phyloP scores from a whole-genome alignment of 495 filamentous ascomycete genomes.

The Penicillium cinerascens region DNA sequence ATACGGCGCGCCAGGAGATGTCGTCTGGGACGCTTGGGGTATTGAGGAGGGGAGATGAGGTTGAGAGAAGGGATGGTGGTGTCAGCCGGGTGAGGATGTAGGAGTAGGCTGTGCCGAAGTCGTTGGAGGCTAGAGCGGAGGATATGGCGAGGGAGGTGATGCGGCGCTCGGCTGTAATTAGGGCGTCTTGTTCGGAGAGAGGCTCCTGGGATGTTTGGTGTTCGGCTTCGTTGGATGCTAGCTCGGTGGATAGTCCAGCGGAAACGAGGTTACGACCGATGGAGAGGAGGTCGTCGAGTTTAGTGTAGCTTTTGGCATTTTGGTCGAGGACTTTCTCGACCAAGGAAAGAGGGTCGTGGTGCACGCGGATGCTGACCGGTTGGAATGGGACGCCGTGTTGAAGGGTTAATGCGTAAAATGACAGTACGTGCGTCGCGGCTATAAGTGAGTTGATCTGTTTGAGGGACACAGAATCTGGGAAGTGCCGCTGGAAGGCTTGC shows the following conservation, averaged over 20 bases:
- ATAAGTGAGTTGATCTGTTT: conserved; percentile 65
- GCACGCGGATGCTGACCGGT: conserved; percentile 84
- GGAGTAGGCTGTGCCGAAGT: conserved; percentile 96
- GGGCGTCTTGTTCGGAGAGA: conserved; percentile 23
- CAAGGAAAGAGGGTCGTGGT: conserved; percentile 78
- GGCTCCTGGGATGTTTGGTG: conserved; percentile 4
- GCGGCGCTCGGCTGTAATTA: conserved; percentile 54
- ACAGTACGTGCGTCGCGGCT: conserved; percentile 80
- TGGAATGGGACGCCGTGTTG: conserved; percentile 91
- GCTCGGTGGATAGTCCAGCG: conserved; percentile 53
- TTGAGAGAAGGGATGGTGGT: conserved; percentile 32
- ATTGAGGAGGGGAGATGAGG: conserved; percentile 25
- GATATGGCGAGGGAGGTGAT: conserved; percentile 87
- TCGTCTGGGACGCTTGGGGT: conserved; percentile 56
- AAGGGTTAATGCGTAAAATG: conserved; percentile 81
- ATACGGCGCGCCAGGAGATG: conserved; percentile 87
- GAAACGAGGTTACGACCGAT: conserved; percentile 73
- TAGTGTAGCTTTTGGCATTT: conserved; percentile 79
- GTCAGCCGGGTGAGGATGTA: conserved; percentile 73
- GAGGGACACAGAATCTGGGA: conserved; percentile 52
- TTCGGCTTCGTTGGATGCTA: conserved; percentile 19
- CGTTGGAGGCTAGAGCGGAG: conserved; percentile 77
- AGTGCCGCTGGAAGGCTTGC: conserved; percentile 63
- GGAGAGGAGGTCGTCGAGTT: conserved; percentile 76
- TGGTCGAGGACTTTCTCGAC: conserved; percentile 84